Evolutionary conservation across 2,329 filamentous ascomycete species (phyloP).

Genomic region (Leptosphaerulina australis): DNA sequence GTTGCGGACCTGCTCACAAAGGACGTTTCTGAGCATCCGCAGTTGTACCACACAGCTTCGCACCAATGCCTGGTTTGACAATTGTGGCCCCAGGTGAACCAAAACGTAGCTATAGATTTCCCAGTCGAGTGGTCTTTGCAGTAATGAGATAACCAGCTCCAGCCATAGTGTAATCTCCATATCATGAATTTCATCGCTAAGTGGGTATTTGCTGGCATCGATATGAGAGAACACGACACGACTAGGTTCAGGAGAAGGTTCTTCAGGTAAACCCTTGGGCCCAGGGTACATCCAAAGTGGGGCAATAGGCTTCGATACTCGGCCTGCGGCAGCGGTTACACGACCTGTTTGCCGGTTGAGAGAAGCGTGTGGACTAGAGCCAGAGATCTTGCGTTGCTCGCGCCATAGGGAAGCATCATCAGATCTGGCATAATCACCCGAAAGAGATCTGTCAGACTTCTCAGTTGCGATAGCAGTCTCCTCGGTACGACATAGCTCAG

Average conservation of each 20-base stretch:
- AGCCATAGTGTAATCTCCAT: constrained; percentile 68
- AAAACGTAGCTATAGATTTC: constrained; percentile 91
- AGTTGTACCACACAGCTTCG: constrained; percentile 74
- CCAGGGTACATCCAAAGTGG: constrained; percentile 65
- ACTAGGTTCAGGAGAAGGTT: constrained; percentile 57
- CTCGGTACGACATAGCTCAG: constrained; percentile 69
- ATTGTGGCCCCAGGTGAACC: constrained; percentile 82
- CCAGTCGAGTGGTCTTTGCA: constrained; percentile 80
- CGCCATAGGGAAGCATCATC: constrained; percentile 41
- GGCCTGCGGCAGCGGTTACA: constrained; percentile 30
- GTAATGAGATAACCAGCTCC: constrained; percentile 74
- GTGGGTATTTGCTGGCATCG: constrained; percentile 44
- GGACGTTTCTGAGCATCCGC: constrained; percentile 71
- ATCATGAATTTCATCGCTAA: constrained; percentile 49
- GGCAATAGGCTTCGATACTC: constrained; percentile 41
- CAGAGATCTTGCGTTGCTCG: constrained; percentile 39
- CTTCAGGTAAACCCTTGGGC: constrained; percentile 60
- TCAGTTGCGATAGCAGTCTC: constrained; percentile 57
- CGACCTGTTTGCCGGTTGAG: constrained; percentile 40
- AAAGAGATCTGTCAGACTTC: constrained; percentile 48
- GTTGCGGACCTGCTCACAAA: constrained; percentile 83
- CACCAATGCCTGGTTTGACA: constrained; percentile 90
- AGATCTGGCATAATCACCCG: constrained; percentile 27
- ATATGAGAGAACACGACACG: constrained; percentile 58
- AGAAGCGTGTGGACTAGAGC: constrained; percentile 42